These are phyloP conservation scores for Phytophthora ramorum DNA, from an alignment of 352 stramenopile species.

Conservation along the genomic window DNA sequence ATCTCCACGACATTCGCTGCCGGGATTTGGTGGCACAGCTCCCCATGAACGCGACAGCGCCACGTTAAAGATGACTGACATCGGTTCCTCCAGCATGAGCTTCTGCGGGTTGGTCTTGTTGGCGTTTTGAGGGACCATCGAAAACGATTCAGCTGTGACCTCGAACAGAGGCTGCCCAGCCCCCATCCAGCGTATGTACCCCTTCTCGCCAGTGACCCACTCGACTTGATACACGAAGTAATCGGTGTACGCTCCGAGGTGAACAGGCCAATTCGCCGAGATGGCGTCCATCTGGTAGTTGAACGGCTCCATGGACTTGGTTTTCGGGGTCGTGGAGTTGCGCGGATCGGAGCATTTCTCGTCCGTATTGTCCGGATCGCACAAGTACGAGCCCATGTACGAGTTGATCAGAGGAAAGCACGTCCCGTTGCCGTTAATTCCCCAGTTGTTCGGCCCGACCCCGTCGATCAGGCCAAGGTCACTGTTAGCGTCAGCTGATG, in stretches of 20 bases:
- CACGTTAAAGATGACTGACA: conserved; percentile 69
- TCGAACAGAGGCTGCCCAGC: conserved; percentile 64
- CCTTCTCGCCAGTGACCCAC: conserved; percentile 70
- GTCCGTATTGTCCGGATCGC: conserved; percentile 57
- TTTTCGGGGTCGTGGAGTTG: conserved; percentile 33
- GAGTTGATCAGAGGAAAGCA: conserved; percentile 69
- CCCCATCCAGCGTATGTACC: conserved; percentile 74
- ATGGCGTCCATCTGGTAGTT: conserved; percentile 88
- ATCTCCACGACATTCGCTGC: conserved; percentile 33
- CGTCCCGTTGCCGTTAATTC: conserved; percentile 70
- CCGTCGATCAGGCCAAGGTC: conserved; percentile 49
- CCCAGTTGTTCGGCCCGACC: conserved; percentile 47
- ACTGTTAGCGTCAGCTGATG: conserved; percentile 47
- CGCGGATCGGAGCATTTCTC: conserved; percentile 41
- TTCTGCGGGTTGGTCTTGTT: conserved; percentile 57
- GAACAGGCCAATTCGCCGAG: conserved; percentile 75
- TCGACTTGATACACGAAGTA: conserved; percentile 76
- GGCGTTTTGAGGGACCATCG: conserved; percentile 50
- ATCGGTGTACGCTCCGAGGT: conserved; percentile 61
- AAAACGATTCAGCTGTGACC: conserved; percentile 54
- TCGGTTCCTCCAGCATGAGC: conserved; percentile 53
- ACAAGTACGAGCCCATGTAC: conserved; percentile 70
- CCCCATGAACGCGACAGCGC: conserved; percentile 51
- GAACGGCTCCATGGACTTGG: conserved; percentile 54
- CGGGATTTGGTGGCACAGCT: conserved; percentile 42